Evolutionary conservation across 1,284 basidiomycete genomes (phyloP).

Genomic region (Cutaneotrichosporon mucoides): DNA sequence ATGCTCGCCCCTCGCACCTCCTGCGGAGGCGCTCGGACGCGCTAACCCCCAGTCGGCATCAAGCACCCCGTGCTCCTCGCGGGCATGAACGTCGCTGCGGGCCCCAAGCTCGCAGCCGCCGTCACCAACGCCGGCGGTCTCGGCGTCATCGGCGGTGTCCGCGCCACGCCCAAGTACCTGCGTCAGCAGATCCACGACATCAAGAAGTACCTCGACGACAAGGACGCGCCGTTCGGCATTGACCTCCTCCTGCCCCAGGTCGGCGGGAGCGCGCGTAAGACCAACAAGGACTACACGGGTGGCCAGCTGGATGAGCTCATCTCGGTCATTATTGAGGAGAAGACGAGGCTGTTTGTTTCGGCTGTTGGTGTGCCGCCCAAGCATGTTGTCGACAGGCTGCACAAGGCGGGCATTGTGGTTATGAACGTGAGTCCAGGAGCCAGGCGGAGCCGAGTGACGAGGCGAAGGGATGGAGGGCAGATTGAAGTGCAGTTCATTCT

Average conservation of each 20-base stretch:
- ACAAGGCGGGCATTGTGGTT: conserved; percentile 71
- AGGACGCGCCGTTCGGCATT: conserved; percentile 67
- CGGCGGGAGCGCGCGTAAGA: conserved; percentile 74
- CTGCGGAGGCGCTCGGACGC: too few relatives aligned
- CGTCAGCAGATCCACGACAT: conserved; percentile 62
- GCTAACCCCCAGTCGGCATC: conserved; percentile 56
- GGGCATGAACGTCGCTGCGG: conserved; percentile 83
- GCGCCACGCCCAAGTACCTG: conserved; percentile 49
- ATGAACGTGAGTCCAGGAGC: conserved; percentile 76
- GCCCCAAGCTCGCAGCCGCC: conserved; percentile 77
- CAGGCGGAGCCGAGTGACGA: too few relatives aligned
- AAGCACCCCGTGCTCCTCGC: conserved; percentile 84
- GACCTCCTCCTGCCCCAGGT: conserved; percentile 79
- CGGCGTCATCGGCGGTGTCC: conserved; percentile 80
- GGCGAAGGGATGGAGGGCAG: too few relatives aligned
- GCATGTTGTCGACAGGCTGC: conserved; percentile 69
- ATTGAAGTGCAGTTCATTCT: too few relatives aligned
- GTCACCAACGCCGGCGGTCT: conserved; percentile 72
- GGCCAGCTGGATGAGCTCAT: conserved; percentile 67
- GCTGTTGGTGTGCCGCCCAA: conserved; percentile 73
- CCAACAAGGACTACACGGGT: conserved; percentile 63
- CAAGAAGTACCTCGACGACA: conserved; percentile 60
- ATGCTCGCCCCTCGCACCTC: too few relatives aligned
- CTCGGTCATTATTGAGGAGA: conserved; percentile 82
- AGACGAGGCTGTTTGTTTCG: conserved; percentile 74